Evolutionary conservation across 2,329 filamentous ascomycete species (phyloP), one percentile per base, ranked within the genome.

Genomic region (Coniochaeta sp.): DNA sequence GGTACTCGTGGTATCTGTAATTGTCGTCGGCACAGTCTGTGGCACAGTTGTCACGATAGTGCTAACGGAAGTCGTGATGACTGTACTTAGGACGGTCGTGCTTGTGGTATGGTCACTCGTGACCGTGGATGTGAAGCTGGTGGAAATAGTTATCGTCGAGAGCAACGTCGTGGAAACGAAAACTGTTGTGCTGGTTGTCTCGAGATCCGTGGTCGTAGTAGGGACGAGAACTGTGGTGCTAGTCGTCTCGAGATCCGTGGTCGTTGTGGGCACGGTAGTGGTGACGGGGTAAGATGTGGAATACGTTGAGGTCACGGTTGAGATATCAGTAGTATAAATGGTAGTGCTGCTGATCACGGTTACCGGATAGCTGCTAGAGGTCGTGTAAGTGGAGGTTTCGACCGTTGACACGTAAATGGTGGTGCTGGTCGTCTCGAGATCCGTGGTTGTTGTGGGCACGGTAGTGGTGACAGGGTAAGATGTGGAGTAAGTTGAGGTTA

Each of bases 261-360:
- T 36, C 4, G 34, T 36, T 12, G 34, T 36, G 10, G 34, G 12
- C 14, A 34, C 24, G 4, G 52, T 55, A 4, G n/a, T 36, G 6
- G 52, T 55, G 5, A n/a, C 14, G 16, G 52, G 52, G 12, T 55
- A 55, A n/a, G 52, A 55, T 2, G 52, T 55, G 3, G 52, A 55
- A 16, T 22, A 56, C 22, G 54, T 56, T 22, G 54, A 36, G 16
- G 34, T 24, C 28, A 34, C 28, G 52, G 17, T 30, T 7, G 50
- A 32, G 30, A 32, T 32, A 32, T 61, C 19, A 10, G 67, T 68
- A n/a, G 64, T 64, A 50, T 61, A 68, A n/a, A 67, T 60, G 3
- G 62, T 66, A n/a, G 64, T 67, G 61, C 63, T 68, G 44, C 54
- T 55, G 8, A 52, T 61, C 44, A 61, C 59, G 1, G 59, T 61